Evolutionary conservation across 2,329 filamentous ascomycete genomes (phyloP).

Genomic region (Phialocephala subalpina): DNA sequence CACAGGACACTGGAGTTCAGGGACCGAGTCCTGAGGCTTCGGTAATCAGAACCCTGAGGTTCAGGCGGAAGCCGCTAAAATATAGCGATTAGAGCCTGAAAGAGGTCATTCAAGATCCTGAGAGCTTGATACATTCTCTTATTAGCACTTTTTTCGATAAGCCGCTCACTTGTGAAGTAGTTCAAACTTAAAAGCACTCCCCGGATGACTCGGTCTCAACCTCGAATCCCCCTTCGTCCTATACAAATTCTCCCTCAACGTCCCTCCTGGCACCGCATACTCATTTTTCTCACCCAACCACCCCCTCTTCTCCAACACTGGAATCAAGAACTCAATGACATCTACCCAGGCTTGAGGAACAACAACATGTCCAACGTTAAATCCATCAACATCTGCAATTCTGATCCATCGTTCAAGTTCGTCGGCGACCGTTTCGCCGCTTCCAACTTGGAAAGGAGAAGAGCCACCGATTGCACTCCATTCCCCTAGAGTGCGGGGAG

Average conservation of each 20-base stretch:
- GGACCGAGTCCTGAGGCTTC: no score
- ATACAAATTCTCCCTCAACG: no score
- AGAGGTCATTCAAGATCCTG: no score
- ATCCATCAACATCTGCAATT: constrained; percentile 6
- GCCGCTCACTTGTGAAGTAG: no score
- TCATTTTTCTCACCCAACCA: background rate
- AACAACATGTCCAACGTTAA: constrained; percentile 9
- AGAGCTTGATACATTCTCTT: no score
- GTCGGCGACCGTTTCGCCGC: constrained; percentile 8
- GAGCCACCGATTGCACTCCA: background rate
- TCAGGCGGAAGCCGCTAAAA: no score
- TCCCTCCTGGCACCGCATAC: background rate
- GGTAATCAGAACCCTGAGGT: no score
- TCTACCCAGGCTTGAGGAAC: constrained; percentile 3
- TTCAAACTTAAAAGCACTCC: background rate
- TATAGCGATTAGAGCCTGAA: no score
- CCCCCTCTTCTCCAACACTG: background rate
- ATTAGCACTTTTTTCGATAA: no score
- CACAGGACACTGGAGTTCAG: no score
- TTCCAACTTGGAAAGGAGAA: background rate
- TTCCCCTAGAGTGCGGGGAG: constrained; percentile 63
- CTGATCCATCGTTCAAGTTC: constrained; percentile 7
- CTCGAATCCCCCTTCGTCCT: background rate
- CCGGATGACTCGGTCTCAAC: background rate
- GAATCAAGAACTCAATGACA: background rate